phyloP scores from a whole-genome alignment of 805 yeast species.

The Kluyveromyces starmeri region DNA sequence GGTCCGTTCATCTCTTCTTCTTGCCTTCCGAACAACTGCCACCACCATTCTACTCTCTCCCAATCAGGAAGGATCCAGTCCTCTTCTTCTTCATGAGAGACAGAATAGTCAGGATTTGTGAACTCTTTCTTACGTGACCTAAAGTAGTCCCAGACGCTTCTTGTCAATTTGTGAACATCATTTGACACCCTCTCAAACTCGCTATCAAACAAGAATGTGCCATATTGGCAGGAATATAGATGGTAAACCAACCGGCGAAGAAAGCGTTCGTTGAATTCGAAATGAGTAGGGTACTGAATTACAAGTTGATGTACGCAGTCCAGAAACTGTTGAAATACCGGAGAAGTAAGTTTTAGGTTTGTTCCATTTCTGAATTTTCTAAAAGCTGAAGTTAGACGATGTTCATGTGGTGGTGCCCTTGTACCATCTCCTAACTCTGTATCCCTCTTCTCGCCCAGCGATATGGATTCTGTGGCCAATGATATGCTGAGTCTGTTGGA shows the following conservation, averaged over 20 bases:
- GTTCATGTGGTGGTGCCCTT: constrained; percentile 26
- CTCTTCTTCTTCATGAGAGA: constrained; percentile 19
- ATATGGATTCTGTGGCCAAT: constrained; percentile 8
- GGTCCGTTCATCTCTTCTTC: constrained; percentile 53
- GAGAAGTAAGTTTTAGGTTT: constrained; percentile 57
- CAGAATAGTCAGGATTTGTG: constrained; percentile 39
- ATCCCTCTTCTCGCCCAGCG: constrained; percentile 7
- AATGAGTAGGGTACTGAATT: constrained; percentile 58
- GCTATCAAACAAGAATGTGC: constrained; percentile 71
- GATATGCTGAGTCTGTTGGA: constrained; percentile 14
- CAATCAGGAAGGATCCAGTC: constrained; percentile 43
- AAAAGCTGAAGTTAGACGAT: constrained; percentile 42
- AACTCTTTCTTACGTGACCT: constrained; percentile 66
- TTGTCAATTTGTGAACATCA: constrained; percentile 40
- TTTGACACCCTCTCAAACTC: constrained; percentile 53
- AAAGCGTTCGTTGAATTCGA: constrained; percentile 86
- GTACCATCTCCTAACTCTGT: constrained; percentile 4
- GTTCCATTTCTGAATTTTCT: constrained; percentile 33
- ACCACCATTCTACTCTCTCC: constrained; percentile 71
- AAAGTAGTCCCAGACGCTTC: constrained; percentile 92
- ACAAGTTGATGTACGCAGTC: constrained; percentile 80
- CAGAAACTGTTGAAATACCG: constrained; percentile 87
- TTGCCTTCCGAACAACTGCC: constrained; percentile 67
- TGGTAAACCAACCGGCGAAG: constrained; percentile 79
- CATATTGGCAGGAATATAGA: constrained; percentile 88